These are phyloP conservation scores for Lactuca saligna DNA, from an alignment of 129 eudicot species.

Conservation along the genomic window DNA sequence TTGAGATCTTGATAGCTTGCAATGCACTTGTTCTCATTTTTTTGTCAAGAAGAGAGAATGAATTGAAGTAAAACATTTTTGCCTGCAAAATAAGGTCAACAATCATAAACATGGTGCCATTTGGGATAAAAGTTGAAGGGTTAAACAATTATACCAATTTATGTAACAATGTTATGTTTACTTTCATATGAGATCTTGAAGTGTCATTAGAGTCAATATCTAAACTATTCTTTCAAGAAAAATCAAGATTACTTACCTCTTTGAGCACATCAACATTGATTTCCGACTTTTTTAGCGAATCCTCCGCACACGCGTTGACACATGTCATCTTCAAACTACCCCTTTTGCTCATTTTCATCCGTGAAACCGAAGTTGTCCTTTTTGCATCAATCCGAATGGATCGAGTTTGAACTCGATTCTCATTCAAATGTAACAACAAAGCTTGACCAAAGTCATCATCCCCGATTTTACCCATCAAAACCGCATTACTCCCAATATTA, in stretches of 20 bases:
- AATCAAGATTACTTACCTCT: constrained; percentile 54
- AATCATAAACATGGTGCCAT: too few relatives aligned
- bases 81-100: constrained; percentile 57
- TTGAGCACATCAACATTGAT: constrained; percentile 80
- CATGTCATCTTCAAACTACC: constrained; percentile 59
- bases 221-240: constrained; percentile 1
- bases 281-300: constrained; percentile 68
- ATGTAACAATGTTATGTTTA: background rate
- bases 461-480: constrained; percentile 96
- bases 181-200: background rate
- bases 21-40: constrained; percentile 70
- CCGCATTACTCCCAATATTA: constrained; percentile 82
- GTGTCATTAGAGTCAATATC: background rate
- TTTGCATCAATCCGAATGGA: constrained; percentile 59
- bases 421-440: constrained; percentile 55
- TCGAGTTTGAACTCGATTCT: constrained; percentile 70
- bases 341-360: constrained; percentile 75
- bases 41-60: constrained; percentile 75
- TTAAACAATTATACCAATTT: too few relatives aligned
- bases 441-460: constrained; percentile 84
- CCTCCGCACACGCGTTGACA: constrained; percentile 83
- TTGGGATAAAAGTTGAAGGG: background rate
- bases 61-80: constrained; percentile 84
- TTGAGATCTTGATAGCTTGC: constrained; percentile 76
- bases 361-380: constrained; percentile 62